A percentile compares a stretch with the other conserved stretches of the same genome.
phyloP scores from a whole-genome alignment of 2,329 filamentous ascomycete genomes.

The Epichloe elymi region DNA sequence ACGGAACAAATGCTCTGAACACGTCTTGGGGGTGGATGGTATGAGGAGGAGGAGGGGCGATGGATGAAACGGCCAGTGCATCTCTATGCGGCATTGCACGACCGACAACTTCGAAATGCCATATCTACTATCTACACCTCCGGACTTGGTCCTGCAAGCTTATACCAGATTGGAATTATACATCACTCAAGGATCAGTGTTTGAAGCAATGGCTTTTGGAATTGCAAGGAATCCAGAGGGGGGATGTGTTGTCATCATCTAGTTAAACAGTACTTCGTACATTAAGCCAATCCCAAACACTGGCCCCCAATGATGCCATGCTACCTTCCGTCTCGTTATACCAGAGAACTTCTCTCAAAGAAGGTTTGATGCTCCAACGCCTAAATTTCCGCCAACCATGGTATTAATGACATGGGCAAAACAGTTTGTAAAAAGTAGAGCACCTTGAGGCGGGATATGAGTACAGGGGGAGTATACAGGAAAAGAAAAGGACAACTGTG shows the following conservation, averaged over 20 bases:
- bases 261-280: conserved; percentile 22
- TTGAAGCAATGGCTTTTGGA: background rate
- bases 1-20: conserved; percentile 9
- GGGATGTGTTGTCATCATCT: conserved; percentile 44
- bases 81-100: too few relatives aligned
- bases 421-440: conserved; percentile 21
- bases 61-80: too few relatives aligned
- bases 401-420: conserved; percentile 33
- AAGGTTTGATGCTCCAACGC: conserved; percentile 41
- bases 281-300: conserved; percentile 22
- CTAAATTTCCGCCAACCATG: conserved; percentile 30
- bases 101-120: too few relatives aligned
- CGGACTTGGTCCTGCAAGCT: background rate
- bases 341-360: conserved; percentile 25
- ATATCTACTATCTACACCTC: too few relatives aligned
- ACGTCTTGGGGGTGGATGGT: conserved; percentile 11
- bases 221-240: conserved; percentile 26
- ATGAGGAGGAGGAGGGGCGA: background rate
- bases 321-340: conserved; percentile 30
- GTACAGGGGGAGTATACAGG: conserved; percentile 34
- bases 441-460: conserved; percentile 30
- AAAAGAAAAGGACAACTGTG: conserved; percentile 21
- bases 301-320: conserved; percentile 27
- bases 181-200: background rate
- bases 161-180: background rate